Evolutionary conservation across 768 basidiomycete species (phyloP), one percentile per base, ranked within the genome.

Genomic region (Hirschioporus abietinus): DNA sequence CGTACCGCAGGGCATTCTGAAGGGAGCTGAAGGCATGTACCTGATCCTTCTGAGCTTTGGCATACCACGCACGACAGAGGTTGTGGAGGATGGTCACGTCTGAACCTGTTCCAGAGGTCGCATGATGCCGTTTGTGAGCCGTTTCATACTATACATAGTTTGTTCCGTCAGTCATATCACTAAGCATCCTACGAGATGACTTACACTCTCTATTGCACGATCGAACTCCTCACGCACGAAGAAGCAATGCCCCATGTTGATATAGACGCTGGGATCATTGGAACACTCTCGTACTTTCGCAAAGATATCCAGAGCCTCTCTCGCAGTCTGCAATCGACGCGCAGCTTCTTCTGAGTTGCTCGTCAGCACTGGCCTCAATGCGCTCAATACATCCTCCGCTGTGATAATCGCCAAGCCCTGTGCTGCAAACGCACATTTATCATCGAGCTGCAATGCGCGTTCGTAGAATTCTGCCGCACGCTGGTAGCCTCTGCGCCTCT

Each of bases 191-290:
- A 52, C 42, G 42, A 6, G 63, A 34, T 15, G 1, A 81, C 88
- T 75, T 74, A 97, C 96, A 72, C 93, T 92, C 77, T 99, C 96
- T 69, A 99, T 96, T 0, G 97, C 96, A 63, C 92, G 84, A 69
- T 99, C 96, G 74, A 90, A 97, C 74, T 99, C 96, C 67, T 97
- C 96, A 63, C 93, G 83, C 23, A 88, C 85, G 73, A 93, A 96
- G 74, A 95, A 92, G 72, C 95, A 97, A 72, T 99, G 97, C 0
- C 96, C 97, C 82, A 98, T 96, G 75, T 99, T 99, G 73, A 93
- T 82, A 73, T 96, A 95, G 4, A 97, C 95, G 67, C 91, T 91
- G 7, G 92, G 93, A 58, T 87, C 86, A 66, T 86, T 85, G 64
- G 95, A 78, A 1, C 88, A 90, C 78, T 99, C 97, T 65, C 94